Evolutionary conservation across 805 yeast species (phyloP).

Genomic region (Ogataea minuta): DNA sequence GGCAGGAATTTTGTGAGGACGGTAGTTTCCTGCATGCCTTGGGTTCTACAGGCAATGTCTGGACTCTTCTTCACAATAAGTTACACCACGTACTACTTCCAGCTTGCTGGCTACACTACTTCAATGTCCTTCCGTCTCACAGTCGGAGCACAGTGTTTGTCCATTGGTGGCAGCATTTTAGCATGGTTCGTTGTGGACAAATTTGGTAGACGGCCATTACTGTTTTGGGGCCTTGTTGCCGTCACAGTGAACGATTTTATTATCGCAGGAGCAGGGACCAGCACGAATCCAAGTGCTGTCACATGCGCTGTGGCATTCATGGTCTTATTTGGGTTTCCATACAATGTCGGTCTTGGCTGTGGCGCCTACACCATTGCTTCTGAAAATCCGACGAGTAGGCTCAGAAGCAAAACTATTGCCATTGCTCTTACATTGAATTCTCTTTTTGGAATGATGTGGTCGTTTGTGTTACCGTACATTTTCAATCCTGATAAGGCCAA

Average conservation of each 20-base stretch:
- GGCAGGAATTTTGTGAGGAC: constrained; percentile 47
- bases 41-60: constrained; percentile 45
- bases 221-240: constrained; percentile 29
- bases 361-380: constrained; percentile 20
- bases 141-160: constrained; percentile 35
- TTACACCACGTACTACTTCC: constrained; percentile 48
- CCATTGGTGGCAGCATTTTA: constrained; percentile 32
- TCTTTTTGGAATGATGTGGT: constrained; percentile 9
- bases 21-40: constrained; percentile 35
- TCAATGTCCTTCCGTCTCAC: constrained; percentile 36
- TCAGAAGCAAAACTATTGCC: constrained; percentile 23
- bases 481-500: constrained; percentile 22
- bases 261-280: constrained; percentile 30
- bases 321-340: constrained; percentile 5
- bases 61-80: constrained; percentile 47
- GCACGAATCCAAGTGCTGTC: constrained; percentile 24
- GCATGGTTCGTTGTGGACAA: constrained; percentile 44
- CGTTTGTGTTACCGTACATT: constrained; percentile 23
- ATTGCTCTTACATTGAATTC: constrained; percentile 14
- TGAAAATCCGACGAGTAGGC: constrained; percentile 18
- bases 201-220: constrained; percentile 38
- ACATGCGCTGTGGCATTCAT: constrained; percentile 32
- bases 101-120: constrained; percentile 46
- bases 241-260: constrained; percentile 25
- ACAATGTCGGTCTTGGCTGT: constrained; percentile 28